Conservation (phyloP, 495 filamentous ascomycete genomes). For the Neurospora intermedia region DNA sequence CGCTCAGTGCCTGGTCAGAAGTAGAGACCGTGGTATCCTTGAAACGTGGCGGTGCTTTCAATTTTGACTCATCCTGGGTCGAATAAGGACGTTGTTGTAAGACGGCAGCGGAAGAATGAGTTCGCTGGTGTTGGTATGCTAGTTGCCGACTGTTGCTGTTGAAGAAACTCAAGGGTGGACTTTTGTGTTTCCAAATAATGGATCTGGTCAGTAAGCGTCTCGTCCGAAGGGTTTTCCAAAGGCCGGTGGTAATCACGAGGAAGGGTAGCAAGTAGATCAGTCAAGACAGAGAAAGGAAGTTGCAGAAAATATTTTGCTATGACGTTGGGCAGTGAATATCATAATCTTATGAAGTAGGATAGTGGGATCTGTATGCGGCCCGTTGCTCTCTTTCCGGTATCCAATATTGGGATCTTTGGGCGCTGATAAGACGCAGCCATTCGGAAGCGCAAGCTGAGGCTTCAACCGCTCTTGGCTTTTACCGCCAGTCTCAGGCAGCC, state of each 20-base stretch:
- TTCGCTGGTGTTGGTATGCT: constrained; percentile 7
- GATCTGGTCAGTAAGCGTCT: not conserved
- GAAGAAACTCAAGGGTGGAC: constrained; percentile 12
- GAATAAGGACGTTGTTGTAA: constrained; percentile 3
- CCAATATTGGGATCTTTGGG: not conserved
- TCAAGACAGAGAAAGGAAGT: not conserved
- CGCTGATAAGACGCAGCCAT: not conserved
- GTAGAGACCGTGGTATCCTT: constrained; percentile 7
- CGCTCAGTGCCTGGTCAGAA: constrained; percentile 1
- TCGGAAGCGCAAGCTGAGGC: not conserved
- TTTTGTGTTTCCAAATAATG: constrained; percentile 1
- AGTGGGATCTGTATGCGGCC: not conserved
- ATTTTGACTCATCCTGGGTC: constrained; percentile 3
- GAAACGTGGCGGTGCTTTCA: constrained; percentile 6
- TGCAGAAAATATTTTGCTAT: not conserved
- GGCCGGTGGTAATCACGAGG: not conserved
- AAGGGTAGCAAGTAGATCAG: not conserved
- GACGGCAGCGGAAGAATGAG: constrained; percentile 8
- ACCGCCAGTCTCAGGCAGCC: not conserved
- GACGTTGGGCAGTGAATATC: not conserved
- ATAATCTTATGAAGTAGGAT: not conserved
- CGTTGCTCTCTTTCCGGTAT: not conserved
- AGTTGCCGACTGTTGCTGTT: constrained; percentile 4
- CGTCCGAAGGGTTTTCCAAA: not conserved
- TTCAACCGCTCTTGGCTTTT: not conserved